Evolutionary conservation across 2,329 filamentous ascomycete genomes (phyloP).

Genomic region (Sclerotinia trifoliorum): DNA sequence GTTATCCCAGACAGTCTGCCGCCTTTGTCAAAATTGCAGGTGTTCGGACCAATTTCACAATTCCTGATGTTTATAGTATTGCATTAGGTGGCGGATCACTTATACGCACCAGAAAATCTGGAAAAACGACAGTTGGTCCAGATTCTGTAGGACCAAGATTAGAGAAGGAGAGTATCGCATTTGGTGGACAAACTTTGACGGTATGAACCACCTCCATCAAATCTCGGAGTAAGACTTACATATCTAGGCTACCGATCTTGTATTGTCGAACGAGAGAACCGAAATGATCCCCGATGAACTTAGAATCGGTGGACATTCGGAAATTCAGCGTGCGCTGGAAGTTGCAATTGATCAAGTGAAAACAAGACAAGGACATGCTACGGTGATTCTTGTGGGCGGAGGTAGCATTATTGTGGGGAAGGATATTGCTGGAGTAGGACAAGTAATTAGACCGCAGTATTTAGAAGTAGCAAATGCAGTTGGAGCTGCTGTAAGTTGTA

Average conservation of each 20-base stretch:
- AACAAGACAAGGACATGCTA: constrained; percentile 51
- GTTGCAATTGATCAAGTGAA: constrained; percentile 56
- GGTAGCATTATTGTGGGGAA: constrained; percentile 51
- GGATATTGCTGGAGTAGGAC: constrained; percentile 50
- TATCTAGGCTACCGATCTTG: constrained; percentile 37
- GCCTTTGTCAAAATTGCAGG: constrained; percentile 58
- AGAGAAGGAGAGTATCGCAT: constrained; percentile 48
- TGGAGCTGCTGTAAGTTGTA: constrained; percentile 52
- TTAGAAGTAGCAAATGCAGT: constrained; percentile 59
- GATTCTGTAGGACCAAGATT: constrained; percentile 55
- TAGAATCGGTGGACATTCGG: constrained; percentile 27
- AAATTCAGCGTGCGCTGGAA: constrained; percentile 48
- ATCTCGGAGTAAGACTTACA: constrained; percentile 40
- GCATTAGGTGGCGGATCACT: constrained; percentile 56
- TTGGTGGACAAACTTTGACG: constrained; percentile 54
- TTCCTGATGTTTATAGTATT: constrained; percentile 56
- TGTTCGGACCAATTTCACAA: constrained; percentile 57
- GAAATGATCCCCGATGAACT: constrained; percentile 25
- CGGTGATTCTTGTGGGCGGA: constrained; percentile 57
- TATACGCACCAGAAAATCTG: constrained; percentile 39
- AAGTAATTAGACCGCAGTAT: constrained; percentile 51
- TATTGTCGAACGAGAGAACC: constrained; percentile 18
- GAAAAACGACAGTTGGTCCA: constrained; percentile 56
- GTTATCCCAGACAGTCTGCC: constrained; percentile 59
- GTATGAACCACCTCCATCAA: constrained; percentile 44